Evolutionary conservation across 2,329 filamentous ascomycete genomes (phyloP), one percentile per base, ranked within the genome.

Genomic region (Zymoseptoria brevis): DNA sequence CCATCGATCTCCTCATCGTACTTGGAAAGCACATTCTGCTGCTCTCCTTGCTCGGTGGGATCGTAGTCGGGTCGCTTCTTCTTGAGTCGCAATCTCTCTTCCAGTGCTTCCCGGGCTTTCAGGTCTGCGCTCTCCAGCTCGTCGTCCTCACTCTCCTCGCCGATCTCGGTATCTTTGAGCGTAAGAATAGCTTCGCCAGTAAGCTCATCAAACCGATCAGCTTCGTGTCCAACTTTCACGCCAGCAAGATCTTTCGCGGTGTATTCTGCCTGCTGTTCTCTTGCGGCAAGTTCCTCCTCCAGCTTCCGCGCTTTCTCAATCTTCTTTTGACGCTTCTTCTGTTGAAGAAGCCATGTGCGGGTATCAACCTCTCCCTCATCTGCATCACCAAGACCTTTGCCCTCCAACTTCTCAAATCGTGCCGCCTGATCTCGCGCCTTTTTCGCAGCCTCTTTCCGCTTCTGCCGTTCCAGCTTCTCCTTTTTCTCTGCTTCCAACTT

Each of bases 1-100:
- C 91, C 91, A 41, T 88, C 84, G 56, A 96, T 95, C 70, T 96
- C 93, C 64, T 97, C 94, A 68, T 97, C 94, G 70, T 99, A 99
- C 67, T 99, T 93, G 13, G 89, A 84, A 50, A 99, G 77, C 22
- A 99, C 85, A 5, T 82, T 82, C 19, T 81, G 81, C 59, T 86
- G 79, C 51, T 88, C 79, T 52, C 80, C 87, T 35, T 87, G 78
- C 59, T 87, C 85, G 62, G 90, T 87, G 0, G 93, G 92, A 68
- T 99, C 90, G 73, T 99, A 99, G 1, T 86, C 86, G 0, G 88
- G 87, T 71, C 87, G 89, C 74, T 91, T 90, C 81, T 96, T 96
- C 78, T 97, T 96, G 49, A 92, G 76, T 50, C 94, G 86, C 11
- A 96, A 77, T 66, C 84, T 87, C 68, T 96, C 89, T 51, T 83